Evolutionary conservation across 2,329 filamentous ascomycete species (phyloP), one percentile per base, ranked within the genome.

Genomic region (Xylaria hypoxylon): DNA sequence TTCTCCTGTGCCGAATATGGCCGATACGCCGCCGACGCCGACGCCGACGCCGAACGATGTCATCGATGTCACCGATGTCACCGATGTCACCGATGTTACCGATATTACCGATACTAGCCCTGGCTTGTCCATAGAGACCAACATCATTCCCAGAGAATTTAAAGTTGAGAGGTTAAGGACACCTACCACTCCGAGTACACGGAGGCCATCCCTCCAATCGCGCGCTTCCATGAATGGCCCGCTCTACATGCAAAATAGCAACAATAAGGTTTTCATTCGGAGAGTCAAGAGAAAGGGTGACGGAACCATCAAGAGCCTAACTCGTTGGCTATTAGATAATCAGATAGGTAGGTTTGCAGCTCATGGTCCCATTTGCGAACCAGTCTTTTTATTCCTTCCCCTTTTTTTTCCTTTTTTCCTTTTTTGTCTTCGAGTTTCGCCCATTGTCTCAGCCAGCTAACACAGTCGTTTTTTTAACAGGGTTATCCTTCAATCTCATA

Each of bases 401-500:
- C 15, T 38, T 15, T 38, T 15, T 38, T 38, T 38, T 38, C 15
- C 2, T 38, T 15, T 15, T 33, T 38, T 6, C 31, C 8, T 26
- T 10, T 28, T 33, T 28, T 8, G 8, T 13, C 10, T 52, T 35
- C 5, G 4, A 35, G 28, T 19, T 35, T 33, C 4, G 48, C 31
- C 19, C 13, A 13, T 52, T 35, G 45, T 45, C 67, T 48, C 33
- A 58, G 31, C 44, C 38, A 42, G 65, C 72, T 74, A 68, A 74
- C 45, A n/a, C 26, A 5, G 52, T 62, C 13, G 24, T 19, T 24
- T 50, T 59, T n/a, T 62, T 15, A 3, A 19, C 74, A 94, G 94
- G 93, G 67, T 88, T 97, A 71, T 93, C 93, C 13, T 86, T 96
- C 79, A 97, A 96, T 78, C 89, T 96, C 65, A 84, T 97, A 70